Percentiles rank a stretch among this genome's conserved stretches.
These are phyloP conservation scores for Vigna radiata DNA, from an alignment of 306 rosid genomes.

Conservation along the genomic window DNA sequence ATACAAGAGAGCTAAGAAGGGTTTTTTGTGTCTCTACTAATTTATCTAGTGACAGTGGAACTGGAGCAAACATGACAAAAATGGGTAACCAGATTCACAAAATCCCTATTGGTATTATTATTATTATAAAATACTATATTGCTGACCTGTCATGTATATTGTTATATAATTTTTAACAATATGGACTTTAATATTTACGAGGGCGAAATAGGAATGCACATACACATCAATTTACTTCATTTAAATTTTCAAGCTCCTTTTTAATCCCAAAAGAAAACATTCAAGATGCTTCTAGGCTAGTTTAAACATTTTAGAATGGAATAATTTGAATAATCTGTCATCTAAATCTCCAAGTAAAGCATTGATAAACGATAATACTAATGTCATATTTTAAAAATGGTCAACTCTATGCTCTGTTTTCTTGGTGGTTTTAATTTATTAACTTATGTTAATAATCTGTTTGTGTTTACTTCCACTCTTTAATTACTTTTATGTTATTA, in stretches of 20 bases:
- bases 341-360: slow-evolving; percentile 34
- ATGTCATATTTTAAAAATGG: slow-evolving; percentile 12
- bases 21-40: slow-evolving; percentile 73
- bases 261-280: slow-evolving; percentile 6
- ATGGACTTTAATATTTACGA: slow-evolving; percentile 19
- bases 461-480: no score
- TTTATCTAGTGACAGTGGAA: not conserved
- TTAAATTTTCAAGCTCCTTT: slow-evolving; percentile 32
- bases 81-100: no score
- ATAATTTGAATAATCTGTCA: not conserved
- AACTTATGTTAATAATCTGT: no score
- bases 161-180: slow-evolving; percentile 24
- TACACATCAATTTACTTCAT: not conserved
- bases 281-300: slow-evolving; percentile 27
- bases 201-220: slow-evolving; percentile 4
- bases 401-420: slow-evolving; percentile 16
- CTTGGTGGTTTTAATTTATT: not conserved
- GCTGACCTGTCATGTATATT: slow-evolving; percentile 25
- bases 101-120: not conserved
- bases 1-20: slow-evolving; percentile 72
- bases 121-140: not conserved
- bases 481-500: no score
- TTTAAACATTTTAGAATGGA: slow-evolving; percentile 35
- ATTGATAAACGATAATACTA: not conserved
- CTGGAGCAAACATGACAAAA: no score